A percentile compares a stretch with the other conserved stretches of the same genome.
phyloP scores from a whole-genome alignment of 805 yeast species.

The Wickerhamomyces pijperi region DNA sequence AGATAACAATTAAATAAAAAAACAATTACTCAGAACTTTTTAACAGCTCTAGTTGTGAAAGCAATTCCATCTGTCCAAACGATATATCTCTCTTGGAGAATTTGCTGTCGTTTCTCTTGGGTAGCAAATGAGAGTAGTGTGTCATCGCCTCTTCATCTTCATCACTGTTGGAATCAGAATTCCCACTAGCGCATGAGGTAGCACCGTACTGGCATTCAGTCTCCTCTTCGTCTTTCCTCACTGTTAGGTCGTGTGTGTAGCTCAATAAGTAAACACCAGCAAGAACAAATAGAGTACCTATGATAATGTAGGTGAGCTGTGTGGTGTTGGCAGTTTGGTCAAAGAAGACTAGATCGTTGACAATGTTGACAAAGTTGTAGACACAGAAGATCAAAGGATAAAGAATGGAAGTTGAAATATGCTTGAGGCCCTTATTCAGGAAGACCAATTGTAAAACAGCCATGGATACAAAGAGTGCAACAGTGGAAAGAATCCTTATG shows the following conservation, averaged over 20 bases:
- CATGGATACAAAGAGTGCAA: conserved; percentile 42
- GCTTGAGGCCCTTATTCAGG: conserved; percentile 61
- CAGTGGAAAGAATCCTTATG: conserved; percentile 36
- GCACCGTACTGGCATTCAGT: background rate
- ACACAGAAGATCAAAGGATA: conserved; percentile 82
- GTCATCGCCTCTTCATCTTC: background rate
- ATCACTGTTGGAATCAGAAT: background rate
- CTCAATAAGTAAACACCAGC: conserved; percentile 60
- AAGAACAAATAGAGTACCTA: conserved; percentile 32
- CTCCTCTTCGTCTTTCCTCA: background rate
- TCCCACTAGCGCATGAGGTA: background rate
- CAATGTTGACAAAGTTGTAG: conserved; percentile 58
- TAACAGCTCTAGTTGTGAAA: background rate
- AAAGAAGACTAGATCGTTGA: conserved; percentile 53
- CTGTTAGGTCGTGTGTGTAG: conserved; percentile 1
- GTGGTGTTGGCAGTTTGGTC: conserved; percentile 30
- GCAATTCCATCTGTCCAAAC: background rate
- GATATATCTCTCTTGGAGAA: background rate
- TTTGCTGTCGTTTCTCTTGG: background rate
- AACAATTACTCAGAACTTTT: no score
- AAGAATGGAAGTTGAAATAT: conserved; percentile 62
- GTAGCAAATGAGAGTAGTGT: background rate
- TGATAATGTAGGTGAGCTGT: conserved; percentile 32
- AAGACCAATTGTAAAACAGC: conserved; percentile 65
- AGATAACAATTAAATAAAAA: no score